Base-by-base conservation (phyloP, 148 eudicot genomes). In the Rhododendron griersonianum region DNA sequence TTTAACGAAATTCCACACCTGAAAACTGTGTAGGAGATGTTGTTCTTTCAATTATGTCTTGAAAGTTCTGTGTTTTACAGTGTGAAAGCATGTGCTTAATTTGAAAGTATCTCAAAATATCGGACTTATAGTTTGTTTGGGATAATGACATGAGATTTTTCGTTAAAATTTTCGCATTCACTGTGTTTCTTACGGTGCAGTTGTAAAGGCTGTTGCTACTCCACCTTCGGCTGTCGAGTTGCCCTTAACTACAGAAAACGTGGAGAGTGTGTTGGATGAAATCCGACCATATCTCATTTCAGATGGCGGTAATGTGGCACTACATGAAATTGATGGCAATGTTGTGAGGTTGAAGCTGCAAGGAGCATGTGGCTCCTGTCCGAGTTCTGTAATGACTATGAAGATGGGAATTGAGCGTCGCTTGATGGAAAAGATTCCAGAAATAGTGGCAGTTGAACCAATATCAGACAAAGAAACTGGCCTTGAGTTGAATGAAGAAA, bases 281-380 rank as follows among this genome's bases (percentile, higher is more conserved):
- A 87, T 96, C 84, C 91, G 98, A 33, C 99, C 99, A 6, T 95
- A 95, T 91, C 93, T 96, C 57, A 96, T 96, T 67, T 90, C 98
- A 30, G 99, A 96, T 87, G 99, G 99, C 16, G 99, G 99, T 87
- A 96, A 96, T 84, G 99, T 96, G 78, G 98, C 95, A 45, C 87
- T 96, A 73, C 95, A 96, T 41, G 98, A 96, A 89, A 93, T 96
- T 85, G 99, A 96, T 90, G 99, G 98, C 63, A 92, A 92, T 90
- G 89, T 96, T 85, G 98, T 96, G 63, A 89, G 88, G 79, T 88
- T 96, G 89, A 95, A 95, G 89, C 87, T 96, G 67, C 98, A 96
- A 91, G 99, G 99, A 85, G 99, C 99, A 50, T 95, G 99, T 92
- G 99, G 99, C 30, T 96, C 99, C 39, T 96, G 99, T 87, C 99